Conservation (phyloP, 2,329 filamentous ascomycete genomes). For the Sclerotinia borealis region DNA sequence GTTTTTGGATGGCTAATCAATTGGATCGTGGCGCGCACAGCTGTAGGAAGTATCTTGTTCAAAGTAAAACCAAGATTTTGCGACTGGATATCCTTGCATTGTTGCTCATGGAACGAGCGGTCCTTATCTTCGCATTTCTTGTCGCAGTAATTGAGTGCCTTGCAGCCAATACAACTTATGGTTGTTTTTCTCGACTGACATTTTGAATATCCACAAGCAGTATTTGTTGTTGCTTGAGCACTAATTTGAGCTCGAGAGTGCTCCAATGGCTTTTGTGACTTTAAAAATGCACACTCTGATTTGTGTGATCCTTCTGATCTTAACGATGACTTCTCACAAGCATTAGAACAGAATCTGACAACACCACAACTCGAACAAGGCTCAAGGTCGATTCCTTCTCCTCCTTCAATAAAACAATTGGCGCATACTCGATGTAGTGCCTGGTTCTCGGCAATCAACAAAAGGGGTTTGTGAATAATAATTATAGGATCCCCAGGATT, state of each 20-base stretch:
- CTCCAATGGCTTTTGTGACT: slow-evolving; percentile 2
- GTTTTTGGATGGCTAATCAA: slow-evolving; percentile 32
- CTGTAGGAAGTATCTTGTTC: slow-evolving; percentile 38
- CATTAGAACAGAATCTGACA: slow-evolving; percentile 47
- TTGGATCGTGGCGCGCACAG: slow-evolving; percentile 48
- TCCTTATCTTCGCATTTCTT: slow-evolving; percentile 42
- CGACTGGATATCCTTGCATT: neutral
- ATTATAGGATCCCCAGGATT: slow-evolving; percentile 22
- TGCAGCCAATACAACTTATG: slow-evolving; percentile 47
- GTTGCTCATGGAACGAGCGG: neutral
- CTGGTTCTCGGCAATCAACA: slow-evolving; percentile 27
- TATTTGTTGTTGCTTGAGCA: neutral
- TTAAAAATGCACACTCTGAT: slow-evolving; percentile 46
- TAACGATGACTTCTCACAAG: slow-evolving; percentile 53
- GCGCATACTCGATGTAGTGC: slow-evolving; percentile 27
- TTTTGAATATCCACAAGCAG: neutral
- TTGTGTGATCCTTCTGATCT: slow-evolving; percentile 39
- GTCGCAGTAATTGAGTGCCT: slow-evolving; percentile 48
- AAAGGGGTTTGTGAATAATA: slow-evolving; percentile 21
- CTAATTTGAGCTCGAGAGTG: neutral
- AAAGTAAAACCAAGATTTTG: neutral
- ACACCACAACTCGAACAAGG: slow-evolving; percentile 48
- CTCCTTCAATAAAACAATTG: slow-evolving; percentile 21
- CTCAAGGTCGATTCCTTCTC: slow-evolving; percentile 16
- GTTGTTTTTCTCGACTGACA: slow-evolving; percentile 4